Evolutionary conservation across 2,329 filamentous ascomycete species (phyloP).

Genomic region (Chaetomiaceae sp.): DNA sequence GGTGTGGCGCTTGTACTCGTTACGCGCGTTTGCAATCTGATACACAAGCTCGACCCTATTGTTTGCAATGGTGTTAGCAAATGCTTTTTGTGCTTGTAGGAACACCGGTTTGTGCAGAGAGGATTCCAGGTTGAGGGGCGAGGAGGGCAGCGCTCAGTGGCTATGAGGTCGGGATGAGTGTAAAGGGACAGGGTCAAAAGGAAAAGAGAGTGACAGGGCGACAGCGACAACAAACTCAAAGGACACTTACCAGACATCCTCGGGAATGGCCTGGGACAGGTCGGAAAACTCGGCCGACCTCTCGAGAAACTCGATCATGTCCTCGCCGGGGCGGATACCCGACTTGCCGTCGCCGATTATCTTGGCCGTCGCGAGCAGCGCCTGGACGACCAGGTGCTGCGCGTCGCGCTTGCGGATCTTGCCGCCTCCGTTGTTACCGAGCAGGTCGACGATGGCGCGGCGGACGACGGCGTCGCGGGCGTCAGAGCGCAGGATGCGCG

Average conservation of each 20-base stretch:
- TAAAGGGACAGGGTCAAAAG: too few species aligned
- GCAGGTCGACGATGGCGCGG: background rate
- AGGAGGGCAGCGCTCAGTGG: too few species aligned
- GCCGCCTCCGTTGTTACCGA: background rate
- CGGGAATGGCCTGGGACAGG: background rate
- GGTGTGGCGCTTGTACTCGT: background rate
- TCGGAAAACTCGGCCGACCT: background rate
- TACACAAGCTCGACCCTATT: conserved; percentile 6
- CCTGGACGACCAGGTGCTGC: background rate
- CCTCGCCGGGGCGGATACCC: conserved; percentile 5
- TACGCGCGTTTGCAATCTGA: background rate
- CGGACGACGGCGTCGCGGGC: background rate
- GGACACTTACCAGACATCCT: conserved; percentile 6
- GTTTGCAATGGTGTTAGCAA: background rate
- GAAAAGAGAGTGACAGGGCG: too few species aligned
- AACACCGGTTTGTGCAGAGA: too few species aligned
- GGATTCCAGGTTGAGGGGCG: too few species aligned
- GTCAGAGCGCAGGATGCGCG: background rate
- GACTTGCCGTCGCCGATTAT: background rate
- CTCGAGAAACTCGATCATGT: conserved; percentile 2
- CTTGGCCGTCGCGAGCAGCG: background rate
- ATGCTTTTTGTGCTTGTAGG: too few species aligned
- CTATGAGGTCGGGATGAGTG: too few species aligned
- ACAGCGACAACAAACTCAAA: background rate
- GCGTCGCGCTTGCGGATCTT: background rate